These are phyloP conservation scores for Cubamyces lactineus DNA, from an alignment of 768 basidiomycete species.

Conservation along the genomic window DNA sequence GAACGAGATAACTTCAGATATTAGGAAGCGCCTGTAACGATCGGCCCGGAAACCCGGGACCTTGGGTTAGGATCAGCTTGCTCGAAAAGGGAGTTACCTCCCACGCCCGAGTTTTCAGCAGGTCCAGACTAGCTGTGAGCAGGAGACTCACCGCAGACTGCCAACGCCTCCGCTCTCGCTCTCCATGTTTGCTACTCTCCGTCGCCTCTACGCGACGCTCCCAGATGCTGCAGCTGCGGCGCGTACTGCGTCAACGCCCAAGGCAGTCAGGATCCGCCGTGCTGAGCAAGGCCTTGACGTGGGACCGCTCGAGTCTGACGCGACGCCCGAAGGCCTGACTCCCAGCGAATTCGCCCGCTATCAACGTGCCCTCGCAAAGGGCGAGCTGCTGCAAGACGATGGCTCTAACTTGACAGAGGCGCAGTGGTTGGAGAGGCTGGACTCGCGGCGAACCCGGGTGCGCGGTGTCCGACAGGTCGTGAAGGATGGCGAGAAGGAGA, in stretches of 20 bases:
- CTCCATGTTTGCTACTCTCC: conserved; percentile 41
- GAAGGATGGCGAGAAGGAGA: conserved; percentile 46
- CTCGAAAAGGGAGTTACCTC: not conserved
- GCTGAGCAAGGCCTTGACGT: conserved; percentile 49
- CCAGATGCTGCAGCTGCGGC: conserved; percentile 49
- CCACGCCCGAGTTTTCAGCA: conserved; percentile 14
- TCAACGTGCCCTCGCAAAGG: conserved; percentile 57
- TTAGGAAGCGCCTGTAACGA: no score
- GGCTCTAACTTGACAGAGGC: conserved; percentile 45
- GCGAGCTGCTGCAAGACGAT: conserved; percentile 45
- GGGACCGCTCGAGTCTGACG: conserved; percentile 46
- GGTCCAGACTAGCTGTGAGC: not conserved
- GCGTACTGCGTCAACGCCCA: conserved; percentile 70
- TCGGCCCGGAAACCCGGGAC: no score
- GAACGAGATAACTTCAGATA: no score
- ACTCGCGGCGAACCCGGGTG: conserved; percentile 62
- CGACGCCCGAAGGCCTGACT: conserved; percentile 59
- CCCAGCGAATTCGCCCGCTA: conserved; percentile 67
- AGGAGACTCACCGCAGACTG: not conserved
- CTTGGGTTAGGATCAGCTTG: not conserved
- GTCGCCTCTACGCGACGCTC: conserved; percentile 46
- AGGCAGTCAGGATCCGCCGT: conserved; percentile 73
- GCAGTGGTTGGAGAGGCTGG: conserved; percentile 63
- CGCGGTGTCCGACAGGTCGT: conserved; percentile 57
- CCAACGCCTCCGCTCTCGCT: conserved; percentile 6